These are phyloP conservation scores for Starmerella davenportii DNA, from an alignment of 805 yeast species.

Conservation along the genomic window DNA sequence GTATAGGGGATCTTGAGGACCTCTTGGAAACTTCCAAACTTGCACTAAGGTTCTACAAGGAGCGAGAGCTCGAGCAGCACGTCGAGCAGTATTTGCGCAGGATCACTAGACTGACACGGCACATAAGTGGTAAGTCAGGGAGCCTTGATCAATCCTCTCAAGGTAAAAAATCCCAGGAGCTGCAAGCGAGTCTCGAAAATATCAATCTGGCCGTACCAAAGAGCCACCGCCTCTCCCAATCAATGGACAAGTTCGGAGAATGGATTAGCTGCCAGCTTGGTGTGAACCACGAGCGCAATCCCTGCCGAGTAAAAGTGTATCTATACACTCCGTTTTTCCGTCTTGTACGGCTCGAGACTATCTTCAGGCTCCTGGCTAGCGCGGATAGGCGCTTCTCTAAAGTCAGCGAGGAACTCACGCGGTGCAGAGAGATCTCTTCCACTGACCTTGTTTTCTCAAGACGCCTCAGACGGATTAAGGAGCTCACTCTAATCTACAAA, in stretches of 20 bases:
- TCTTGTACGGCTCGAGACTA: slow-evolving; percentile 7
- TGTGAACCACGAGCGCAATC: not conserved
- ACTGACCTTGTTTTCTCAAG: slow-evolving; percentile 1
- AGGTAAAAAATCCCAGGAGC: too few species aligned
- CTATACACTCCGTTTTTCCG: slow-evolving; percentile 7
- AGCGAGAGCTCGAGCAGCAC: not conserved
- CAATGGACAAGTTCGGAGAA: not conserved
- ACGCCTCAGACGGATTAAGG: not conserved
- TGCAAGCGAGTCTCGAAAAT: not conserved
- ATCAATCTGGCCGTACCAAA: not conserved
- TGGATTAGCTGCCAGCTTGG: not conserved
- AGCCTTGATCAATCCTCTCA: too few species aligned
- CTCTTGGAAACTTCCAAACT: not conserved
- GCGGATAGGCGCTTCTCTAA: slow-evolving; percentile 1
- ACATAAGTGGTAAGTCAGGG: too few species aligned
- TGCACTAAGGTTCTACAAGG: not conserved
- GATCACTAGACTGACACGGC: not conserved
- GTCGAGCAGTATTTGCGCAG: not conserved
- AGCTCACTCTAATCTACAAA: slow-evolving; percentile 6
- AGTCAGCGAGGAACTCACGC: not conserved
- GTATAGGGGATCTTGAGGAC: not conserved
- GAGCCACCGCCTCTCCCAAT: not conserved
- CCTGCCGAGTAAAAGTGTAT: not conserved
- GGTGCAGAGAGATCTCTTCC: not conserved
- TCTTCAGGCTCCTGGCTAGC: slow-evolving; percentile 6